Evolutionary conservation across 164 flowering plant genomes (phyloP), one percentile per base, ranked within the genome.

Genomic region (Chimonanthus salicifolius): DNA sequence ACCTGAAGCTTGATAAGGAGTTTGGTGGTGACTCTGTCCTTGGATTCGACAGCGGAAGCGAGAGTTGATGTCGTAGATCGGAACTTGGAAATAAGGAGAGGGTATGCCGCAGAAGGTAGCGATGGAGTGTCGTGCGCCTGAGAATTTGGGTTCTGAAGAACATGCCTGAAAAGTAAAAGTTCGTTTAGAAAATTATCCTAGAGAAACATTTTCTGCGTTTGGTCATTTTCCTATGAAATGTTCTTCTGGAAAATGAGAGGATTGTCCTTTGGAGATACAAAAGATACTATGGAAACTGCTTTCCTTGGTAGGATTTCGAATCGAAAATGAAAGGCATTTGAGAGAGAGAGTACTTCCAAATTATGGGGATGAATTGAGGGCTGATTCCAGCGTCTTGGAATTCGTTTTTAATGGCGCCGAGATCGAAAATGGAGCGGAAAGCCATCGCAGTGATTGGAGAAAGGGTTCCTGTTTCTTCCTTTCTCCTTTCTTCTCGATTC

Each of bases 1-100:
- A 94, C 99, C 94, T 90, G 91, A 68, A 95, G 80, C 76, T 82
- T 88, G 18, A 95, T 78, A 73, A 95, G 97, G 74, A 93, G 93
- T 80, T 95, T 95, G 76, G 98, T 87, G 79, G 99, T 95, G 82
- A 90, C 89, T 15, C 76, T 77, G 67, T 95, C 98, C 45, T 67
- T 74, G 16, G 98, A 95, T 68, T 95, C 83, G 69, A 79, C 10
- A 3, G 83, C 85, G 5, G 91, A 85, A 71, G 88, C 83, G 49
- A 93, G 74, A 67, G 84, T 78, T 16, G 99, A 90, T 65, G 94
- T 87, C 62, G 77, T 81, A 45, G 89, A 78, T 74, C 76, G 86
- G 84, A 90, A 92, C 81, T 89, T 91, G 15, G 93, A 86, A 5
- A 70, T 70, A 51, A 94, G 96, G 58, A 94, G 70, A 67, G 85